Percentiles rank a stretch among this genome's conserved stretches.
phyloP scores from a whole-genome alignment of 805 yeast genomes.

The Blastobotrys peoriensis region DNA sequence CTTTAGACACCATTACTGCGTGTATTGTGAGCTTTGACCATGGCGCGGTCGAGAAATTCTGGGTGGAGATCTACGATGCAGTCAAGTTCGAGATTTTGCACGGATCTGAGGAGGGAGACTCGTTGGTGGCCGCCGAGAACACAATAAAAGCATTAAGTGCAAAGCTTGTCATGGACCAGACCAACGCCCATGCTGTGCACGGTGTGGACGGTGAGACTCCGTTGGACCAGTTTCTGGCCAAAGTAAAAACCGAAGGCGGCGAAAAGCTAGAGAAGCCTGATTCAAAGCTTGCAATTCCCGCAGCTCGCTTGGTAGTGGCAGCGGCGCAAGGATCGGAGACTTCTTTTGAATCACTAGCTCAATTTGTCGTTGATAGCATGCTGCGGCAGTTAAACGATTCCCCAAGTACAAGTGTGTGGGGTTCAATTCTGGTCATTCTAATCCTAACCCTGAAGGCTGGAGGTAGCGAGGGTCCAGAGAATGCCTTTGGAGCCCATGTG shows the following conservation, averaged over 20 bases:
- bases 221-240: constrained; percentile 36
- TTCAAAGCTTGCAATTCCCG: constrained; percentile 53
- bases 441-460: constrained; percentile 53
- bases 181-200: constrained; percentile 28
- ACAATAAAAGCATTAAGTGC: constrained; percentile 41
- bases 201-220: too few species aligned
- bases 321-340: constrained; percentile 43
- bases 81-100: constrained; percentile 85
- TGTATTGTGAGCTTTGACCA: constrained; percentile 51
- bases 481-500: constrained; percentile 33
- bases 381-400: not conserved
- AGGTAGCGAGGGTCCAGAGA: constrained; percentile 18
- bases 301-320: constrained; percentile 53
- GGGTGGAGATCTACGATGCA: constrained; percentile 81
- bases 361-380: constrained; percentile 31
- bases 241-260: constrained; percentile 37
- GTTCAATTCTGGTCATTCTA: constrained; percentile 53
- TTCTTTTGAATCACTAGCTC: constrained; percentile 37
- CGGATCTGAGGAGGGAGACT: constrained; percentile 49
- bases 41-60: constrained; percentile 47
- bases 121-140: constrained; percentile 36
- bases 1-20: constrained; percentile 51
- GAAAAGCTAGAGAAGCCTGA: constrained; percentile 45
- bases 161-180: constrained; percentile 30
- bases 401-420: constrained; percentile 44